Percentiles rank a stretch among this genome's conserved stretches.
Evolutionary conservation across 106 monocot species (phyloP).

Genomic region (Dendrobium catenatum): DNA sequence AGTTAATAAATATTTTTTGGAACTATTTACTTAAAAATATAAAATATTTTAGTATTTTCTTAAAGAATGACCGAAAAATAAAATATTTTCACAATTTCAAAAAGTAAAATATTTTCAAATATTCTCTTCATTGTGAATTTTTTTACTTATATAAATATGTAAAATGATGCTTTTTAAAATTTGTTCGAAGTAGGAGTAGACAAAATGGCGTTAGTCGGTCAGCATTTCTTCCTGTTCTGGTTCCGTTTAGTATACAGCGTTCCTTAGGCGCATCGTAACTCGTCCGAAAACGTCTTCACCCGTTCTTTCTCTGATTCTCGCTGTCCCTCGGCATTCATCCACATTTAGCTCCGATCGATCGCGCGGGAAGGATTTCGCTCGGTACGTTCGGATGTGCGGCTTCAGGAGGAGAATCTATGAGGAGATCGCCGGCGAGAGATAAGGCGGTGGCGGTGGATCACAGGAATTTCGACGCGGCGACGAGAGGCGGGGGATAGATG

Average conservation of each 20-base stretch:
- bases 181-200: too few relatives aligned
- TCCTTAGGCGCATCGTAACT: background rate
- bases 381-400: background rate
- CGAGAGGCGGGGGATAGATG: slow-evolving; percentile 6
- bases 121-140: too few relatives aligned
- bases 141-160: too few relatives aligned
- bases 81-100: too few relatives aligned
- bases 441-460: background rate
- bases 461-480: background rate
- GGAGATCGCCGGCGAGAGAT: slow-evolving; percentile 3
- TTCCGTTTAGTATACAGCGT: background rate
- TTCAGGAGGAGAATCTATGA: slow-evolving; percentile 2
- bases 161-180: too few relatives aligned
- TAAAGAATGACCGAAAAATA: too few relatives aligned
- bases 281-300: background rate
- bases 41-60: too few relatives aligned
- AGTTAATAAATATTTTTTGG: too few relatives aligned
- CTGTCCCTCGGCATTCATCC: slow-evolving; percentile 1
- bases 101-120: too few relatives aligned
- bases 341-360: background rate
- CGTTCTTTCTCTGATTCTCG: background rate
- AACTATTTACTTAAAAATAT: too few relatives aligned
- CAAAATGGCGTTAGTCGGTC: background rate
- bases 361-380: slow-evolving; percentile 6
- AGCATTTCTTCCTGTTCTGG: background rate